Conservation (phyloP, 805 yeast genomes). For the Candida chauliodis region DNA sequence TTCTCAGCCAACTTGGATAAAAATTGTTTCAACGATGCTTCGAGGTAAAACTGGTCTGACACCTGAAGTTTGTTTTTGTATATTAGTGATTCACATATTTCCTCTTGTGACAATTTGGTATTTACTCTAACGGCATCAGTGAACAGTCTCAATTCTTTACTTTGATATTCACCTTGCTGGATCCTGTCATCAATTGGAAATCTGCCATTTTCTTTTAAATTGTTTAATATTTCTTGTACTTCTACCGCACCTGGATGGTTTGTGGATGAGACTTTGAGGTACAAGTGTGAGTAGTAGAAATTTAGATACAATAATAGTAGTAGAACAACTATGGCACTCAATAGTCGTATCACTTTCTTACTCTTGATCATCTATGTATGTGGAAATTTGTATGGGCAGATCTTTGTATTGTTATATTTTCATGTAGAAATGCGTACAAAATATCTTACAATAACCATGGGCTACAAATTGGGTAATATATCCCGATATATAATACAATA, state of each 20-base stretch:
- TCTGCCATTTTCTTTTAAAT: conserved; percentile 2
- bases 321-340: background rate
- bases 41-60: conserved; percentile 13
- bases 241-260: background rate
- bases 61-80: conserved; percentile 13
- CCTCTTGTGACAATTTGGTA: conserved; percentile 5
- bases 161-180: conserved; percentile 1
- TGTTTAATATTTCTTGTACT: conserved; percentile 5
- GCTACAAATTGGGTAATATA: no score
- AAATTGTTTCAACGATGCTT: conserved; percentile 15
- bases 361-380: background rate
- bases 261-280: no score
- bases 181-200: conserved; percentile 10
- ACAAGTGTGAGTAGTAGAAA: background rate
- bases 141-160: conserved; percentile 11
- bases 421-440: no score
- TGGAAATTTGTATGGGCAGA: no score
- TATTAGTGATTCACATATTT: conserved; percentile 15
- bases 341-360: conserved; percentile 3
- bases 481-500: no score
- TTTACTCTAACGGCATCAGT: conserved; percentile 16
- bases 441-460: no score
- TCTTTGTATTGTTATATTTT: no score
- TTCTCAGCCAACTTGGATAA: conserved; percentile 8
- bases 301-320: background rate